These are phyloP conservation scores for Metschnikowia noctiluminum DNA, from an alignment of 805 yeast species.

Conservation along the genomic window DNA sequence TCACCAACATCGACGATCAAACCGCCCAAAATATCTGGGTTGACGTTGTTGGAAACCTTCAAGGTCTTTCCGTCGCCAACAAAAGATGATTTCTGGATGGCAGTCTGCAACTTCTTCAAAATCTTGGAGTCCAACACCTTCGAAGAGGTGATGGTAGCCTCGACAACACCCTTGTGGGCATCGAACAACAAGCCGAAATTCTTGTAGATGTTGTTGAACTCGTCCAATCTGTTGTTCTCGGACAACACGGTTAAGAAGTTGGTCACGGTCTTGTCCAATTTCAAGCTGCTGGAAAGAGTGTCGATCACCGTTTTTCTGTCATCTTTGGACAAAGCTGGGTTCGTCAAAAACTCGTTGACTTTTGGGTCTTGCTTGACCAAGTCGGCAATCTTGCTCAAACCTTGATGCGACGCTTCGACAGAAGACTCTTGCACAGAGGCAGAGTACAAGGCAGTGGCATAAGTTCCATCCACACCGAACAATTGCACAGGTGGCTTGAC, in stretches of 20 bases:
- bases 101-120: constrained; percentile 71
- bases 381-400: constrained; percentile 56
- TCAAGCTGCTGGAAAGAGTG: constrained; percentile 46
- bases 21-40: constrained; percentile 94
- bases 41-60: constrained; percentile 75
- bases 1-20: constrained; percentile 94
- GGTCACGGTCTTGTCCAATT: constrained; percentile 64
- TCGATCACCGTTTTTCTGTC: constrained; percentile 74
- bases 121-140: constrained; percentile 78
- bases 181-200: constrained; percentile 78
- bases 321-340: constrained; percentile 77
- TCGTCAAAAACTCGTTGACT: constrained; percentile 57
- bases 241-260: constrained; percentile 85
- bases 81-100: constrained; percentile 72
- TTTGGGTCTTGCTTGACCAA: constrained; percentile 61
- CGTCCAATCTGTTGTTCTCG: constrained; percentile 86
- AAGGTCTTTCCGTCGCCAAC: constrained; percentile 86
- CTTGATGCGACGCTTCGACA: constrained; percentile 63
- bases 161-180: constrained; percentile 88
- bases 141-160: constrained; percentile 89
- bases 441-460: constrained; percentile 90
- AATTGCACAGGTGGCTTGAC: constrained; percentile 89
- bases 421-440: constrained; percentile 84
- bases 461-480: constrained; percentile 94
- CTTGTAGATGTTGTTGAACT: constrained; percentile 60